These are phyloP conservation scores for Cytospora schulzeri DNA, from an alignment of 2,329 filamentous ascomycete genomes.

Conservation along the genomic window DNA sequence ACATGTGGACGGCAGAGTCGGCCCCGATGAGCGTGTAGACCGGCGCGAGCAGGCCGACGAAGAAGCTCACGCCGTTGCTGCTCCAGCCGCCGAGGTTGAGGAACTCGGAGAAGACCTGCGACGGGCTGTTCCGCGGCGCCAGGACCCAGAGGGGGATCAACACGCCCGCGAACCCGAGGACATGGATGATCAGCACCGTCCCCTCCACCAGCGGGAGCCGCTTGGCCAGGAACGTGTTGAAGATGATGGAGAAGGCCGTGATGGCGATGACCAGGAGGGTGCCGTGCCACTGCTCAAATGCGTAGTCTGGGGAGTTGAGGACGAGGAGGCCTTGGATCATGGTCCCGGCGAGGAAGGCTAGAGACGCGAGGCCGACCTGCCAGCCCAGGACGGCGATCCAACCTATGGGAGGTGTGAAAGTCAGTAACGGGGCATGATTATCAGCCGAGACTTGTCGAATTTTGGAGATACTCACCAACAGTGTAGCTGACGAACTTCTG, in stretches of 20 bases:
- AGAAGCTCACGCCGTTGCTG: conserved; percentile 47
- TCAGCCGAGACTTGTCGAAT: no score
- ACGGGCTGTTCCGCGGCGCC: conserved; percentile 30
- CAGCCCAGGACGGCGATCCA: conserved; percentile 55
- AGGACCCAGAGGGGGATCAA: conserved; percentile 35
- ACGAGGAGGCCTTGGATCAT: conserved; percentile 50
- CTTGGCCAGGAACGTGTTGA: conserved; percentile 52
- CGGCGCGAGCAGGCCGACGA: conserved; percentile 48
- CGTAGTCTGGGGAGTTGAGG: conserved; percentile 44
- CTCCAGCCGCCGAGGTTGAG: conserved; percentile 52
- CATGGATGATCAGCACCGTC: conserved; percentile 51
- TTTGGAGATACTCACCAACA: conserved; percentile 39
- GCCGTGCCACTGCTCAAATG: conserved; percentile 48
- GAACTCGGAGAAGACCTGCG: conserved; percentile 47
- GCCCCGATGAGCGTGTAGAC: conserved; percentile 41
- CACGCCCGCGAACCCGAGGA: conserved; percentile 34
- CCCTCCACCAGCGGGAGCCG: conserved; percentile 54
- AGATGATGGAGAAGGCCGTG: conserved; percentile 47
- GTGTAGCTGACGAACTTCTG: conserved; percentile 59
- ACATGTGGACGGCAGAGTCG: conserved; percentile 41
- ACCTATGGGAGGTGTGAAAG: conserved; percentile 31
- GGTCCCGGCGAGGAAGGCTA: conserved; percentile 47
- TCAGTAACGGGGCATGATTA: neutral
- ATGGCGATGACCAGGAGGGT: conserved; percentile 53
- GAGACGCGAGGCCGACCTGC: conserved; percentile 43